phyloP scores from a whole-genome alignment of 2,329 filamentous ascomycete species.

The Aspergillus novoparasiticus region DNA sequence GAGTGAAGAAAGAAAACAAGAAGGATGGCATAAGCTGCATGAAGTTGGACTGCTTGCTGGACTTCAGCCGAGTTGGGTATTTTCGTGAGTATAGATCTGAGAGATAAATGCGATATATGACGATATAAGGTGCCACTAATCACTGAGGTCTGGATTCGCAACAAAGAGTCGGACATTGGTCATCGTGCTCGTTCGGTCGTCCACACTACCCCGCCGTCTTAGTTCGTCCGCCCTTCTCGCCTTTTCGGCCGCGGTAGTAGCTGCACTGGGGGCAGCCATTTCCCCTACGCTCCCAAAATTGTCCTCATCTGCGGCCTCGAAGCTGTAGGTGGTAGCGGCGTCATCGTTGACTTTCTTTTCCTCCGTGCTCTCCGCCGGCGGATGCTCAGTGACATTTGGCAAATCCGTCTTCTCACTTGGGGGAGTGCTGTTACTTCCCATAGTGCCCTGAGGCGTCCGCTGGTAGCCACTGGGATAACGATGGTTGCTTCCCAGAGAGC shows the following conservation, averaged over 20 bases:
- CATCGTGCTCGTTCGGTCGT: slow-evolving; percentile 52
- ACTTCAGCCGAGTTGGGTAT: not conserved
- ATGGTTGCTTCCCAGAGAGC: slow-evolving; percentile 54
- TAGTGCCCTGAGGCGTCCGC: slow-evolving; percentile 42
- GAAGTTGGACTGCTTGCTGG: not conserved
- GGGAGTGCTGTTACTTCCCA: slow-evolving; percentile 57
- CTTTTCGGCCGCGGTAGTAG: slow-evolving; percentile 41
- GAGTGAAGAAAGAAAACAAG: not conserved
- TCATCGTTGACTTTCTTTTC: slow-evolving; percentile 34
- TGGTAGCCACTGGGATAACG: slow-evolving; percentile 50
- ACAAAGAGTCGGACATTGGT: slow-evolving; percentile 49
- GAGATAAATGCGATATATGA: not conserved
- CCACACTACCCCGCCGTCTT: slow-evolving; percentile 50
- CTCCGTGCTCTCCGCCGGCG: slow-evolving; percentile 31
- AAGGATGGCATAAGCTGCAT: not conserved
- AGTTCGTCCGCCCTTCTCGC: slow-evolving; percentile 48
- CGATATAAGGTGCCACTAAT: slow-evolving; percentile 24
- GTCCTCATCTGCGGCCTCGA: slow-evolving; percentile 49
- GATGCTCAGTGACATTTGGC: slow-evolving; percentile 45
- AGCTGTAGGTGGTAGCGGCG: slow-evolving; percentile 33
- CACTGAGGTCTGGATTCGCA: slow-evolving; percentile 51
- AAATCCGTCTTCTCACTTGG: slow-evolving; percentile 48
- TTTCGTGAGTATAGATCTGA: not conserved
- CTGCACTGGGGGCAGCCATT: slow-evolving; percentile 49
- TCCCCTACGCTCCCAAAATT: slow-evolving; percentile 58